Base-by-base conservation (phyloP, 192 early-diverging fungal genomes). In the Coemansia asiatica region DNA sequence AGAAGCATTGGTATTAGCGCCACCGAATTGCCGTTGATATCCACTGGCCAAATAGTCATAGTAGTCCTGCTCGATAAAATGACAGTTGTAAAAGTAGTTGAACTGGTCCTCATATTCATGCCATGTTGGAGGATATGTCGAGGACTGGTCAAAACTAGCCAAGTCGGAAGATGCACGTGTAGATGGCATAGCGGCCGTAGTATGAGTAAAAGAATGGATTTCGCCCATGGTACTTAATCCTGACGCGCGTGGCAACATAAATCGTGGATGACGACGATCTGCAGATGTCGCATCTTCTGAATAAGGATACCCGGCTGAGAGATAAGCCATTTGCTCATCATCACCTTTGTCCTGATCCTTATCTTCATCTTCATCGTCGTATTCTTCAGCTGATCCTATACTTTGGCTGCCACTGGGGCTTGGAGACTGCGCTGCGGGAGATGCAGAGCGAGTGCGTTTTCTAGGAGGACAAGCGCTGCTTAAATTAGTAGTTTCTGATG, bases 101-200 rank as follows among this genome's bases (percentile, higher is more conserved):
- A 79, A 79, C 71, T 79, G 76, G 31, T 79, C 76, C 31, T 79
- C 76, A 26, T 79, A 79, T 60, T 79, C 76, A 63, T 73, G 76
- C 76, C 76, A 79, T 18, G 67, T 79, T 21, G 76, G 54, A 15
- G 76, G 76, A 29, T 79, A 79, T 25, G 50, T 67, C 3, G 67
- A 56, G 13, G 67, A 16, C 33, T 73, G 70, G 31, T 56, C 56
- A 40, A 69, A 63, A 8, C 56, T 56, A 13, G 64, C 21, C 49
- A 72, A 26, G 50, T 50, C 72, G 63, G 55, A 27, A 0, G 56
- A n/a, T 13, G 67, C 56, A 19, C 23, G 54, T 6, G 63, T 56
- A 22, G 70, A 64, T 31, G 67, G 68, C 27, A 25, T 61, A 6
- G 28, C 26, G 28, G 13, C 56, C 1, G 64, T 62, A 31, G 71